These are phyloP conservation scores for Nicotiana attenuata DNA, from an alignment of 257 asterid species.

Conservation along the genomic window DNA sequence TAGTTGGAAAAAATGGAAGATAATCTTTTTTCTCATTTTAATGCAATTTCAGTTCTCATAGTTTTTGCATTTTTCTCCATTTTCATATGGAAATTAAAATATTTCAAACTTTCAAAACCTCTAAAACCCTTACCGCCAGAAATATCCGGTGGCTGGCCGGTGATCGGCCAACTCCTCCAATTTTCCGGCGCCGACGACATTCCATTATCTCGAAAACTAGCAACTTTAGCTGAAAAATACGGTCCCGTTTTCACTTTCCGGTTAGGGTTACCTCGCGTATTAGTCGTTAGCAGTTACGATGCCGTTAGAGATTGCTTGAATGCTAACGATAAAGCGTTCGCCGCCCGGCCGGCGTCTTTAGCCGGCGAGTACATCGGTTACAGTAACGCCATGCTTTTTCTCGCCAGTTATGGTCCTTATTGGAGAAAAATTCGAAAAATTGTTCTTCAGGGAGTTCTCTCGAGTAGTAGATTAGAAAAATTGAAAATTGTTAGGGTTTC, in stretches of 20 bases:
- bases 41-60: neutral
- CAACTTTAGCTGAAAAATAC: constrained; percentile 14
- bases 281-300: constrained; percentile 13
- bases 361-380: constrained; percentile 13
- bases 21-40: neutral
- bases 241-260: constrained; percentile 23
- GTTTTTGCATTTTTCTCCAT: neutral
- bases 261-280: constrained; percentile 7
- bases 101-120: neutral
- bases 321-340: neutral
- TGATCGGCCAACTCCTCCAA: constrained; percentile 21
- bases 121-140: neutral
- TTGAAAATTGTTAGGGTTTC: constrained; percentile 7
- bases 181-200: neutral
- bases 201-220: constrained; percentile 1
- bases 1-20: neutral
- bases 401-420: constrained; percentile 19
- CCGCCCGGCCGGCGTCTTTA: constrained; percentile 10
- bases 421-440: constrained; percentile 19
- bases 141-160: constrained; percentile 20
- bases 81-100: neutral
- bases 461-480: constrained; percentile 7
- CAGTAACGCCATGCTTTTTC: constrained; percentile 13
- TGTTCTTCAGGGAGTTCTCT: constrained; percentile 3
- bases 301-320: constrained; percentile 18